Evolutionary conservation across 805 yeast species (phyloP).

Genomic region (Ogataea pilisensis): DNA sequence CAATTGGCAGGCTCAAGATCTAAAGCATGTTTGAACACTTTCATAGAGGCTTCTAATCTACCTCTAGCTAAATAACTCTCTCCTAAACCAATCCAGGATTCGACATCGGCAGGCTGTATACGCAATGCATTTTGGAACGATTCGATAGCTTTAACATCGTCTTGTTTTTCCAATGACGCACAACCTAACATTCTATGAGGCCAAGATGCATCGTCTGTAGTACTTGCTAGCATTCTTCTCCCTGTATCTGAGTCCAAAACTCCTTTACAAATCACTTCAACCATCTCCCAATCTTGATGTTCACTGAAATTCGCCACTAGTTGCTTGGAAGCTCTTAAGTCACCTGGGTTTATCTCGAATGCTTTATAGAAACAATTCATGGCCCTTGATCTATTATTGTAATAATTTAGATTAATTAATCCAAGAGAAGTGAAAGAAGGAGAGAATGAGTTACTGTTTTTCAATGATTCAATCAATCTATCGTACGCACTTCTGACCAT

Average conservation of each 20-base stretch:
- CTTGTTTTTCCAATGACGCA: slow-evolving; percentile 63
- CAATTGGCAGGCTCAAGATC: slow-evolving; percentile 50
- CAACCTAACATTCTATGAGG: slow-evolving; percentile 87
- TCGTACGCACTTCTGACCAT: slow-evolving; percentile 49
- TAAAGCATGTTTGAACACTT: slow-evolving; percentile 69
- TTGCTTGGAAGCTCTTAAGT: slow-evolving; percentile 67
- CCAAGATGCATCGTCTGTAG: slow-evolving; percentile 54
- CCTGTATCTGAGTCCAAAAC: slow-evolving; percentile 63
- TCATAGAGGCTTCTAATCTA: slow-evolving; percentile 77
- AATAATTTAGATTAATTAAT: slow-evolving; percentile 55
- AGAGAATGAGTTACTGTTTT: slow-evolving; percentile 61
- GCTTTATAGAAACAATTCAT: slow-evolving; percentile 86
- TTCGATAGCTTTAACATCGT: slow-evolving; percentile 76
- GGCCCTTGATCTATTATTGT: slow-evolving; percentile 61
- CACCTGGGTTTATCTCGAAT: slow-evolving; percentile 78
- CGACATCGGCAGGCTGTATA: slow-evolving; percentile 57
- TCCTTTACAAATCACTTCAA: slow-evolving; percentile 65
- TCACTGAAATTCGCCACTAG: slow-evolving; percentile 68
- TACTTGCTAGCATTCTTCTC: slow-evolving; percentile 40
- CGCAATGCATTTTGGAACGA: slow-evolving; percentile 86
- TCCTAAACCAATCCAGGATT: slow-evolving; percentile 96
- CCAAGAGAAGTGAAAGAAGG: slow-evolving; percentile 85
- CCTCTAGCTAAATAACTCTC: slow-evolving; percentile 89
- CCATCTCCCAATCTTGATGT: slow-evolving; percentile 77
- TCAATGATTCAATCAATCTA: slow-evolving; percentile 56